Conservation (phyloP, 1,139 yeast species). For the Pichia kudriavzevii region DNA sequence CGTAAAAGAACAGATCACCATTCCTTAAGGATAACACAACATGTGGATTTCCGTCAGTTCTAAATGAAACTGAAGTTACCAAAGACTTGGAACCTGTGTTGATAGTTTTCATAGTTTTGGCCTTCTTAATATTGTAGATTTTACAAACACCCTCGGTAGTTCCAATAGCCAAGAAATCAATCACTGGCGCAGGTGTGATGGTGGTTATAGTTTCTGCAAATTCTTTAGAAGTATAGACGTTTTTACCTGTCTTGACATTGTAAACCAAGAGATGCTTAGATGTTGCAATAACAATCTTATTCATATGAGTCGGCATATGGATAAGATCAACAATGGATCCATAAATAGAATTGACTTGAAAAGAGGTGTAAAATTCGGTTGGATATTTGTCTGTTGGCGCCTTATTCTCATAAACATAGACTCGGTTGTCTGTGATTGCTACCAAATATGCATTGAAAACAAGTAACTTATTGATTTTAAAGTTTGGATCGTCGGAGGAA, state of each 20-base stretch:
- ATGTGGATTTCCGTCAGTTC: conserved; percentile 88
- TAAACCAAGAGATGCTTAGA: conserved; percentile 48
- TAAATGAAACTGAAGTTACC: conserved; percentile 70
- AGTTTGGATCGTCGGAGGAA: conserved; percentile 24
- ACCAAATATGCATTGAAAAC: conserved; percentile 78
- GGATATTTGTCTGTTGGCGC: conserved; percentile 37
- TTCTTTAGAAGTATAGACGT: conserved; percentile 52
- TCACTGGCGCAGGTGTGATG: conserved; percentile 76
- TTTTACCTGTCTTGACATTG: conserved; percentile 74
- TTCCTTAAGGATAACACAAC: conserved; percentile 69
- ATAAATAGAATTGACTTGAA: conserved; percentile 50
- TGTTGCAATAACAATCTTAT: conserved; percentile 78
- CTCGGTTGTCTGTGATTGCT: conserved; percentile 45
- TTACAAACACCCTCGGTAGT: conserved; percentile 59
- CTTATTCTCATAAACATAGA: conserved; percentile 59
- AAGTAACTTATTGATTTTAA: conserved; percentile 41
- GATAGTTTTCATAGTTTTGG: conserved; percentile 48
- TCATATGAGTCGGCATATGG: conserved; percentile 89
- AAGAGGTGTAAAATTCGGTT: conserved; percentile 58
- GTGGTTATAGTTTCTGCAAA: conserved; percentile 49
- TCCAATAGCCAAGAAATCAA: conserved; percentile 79
- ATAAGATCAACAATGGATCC: conserved; percentile 64
- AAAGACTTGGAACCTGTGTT: conserved; percentile 46
- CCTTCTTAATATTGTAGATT: conserved; percentile 65
- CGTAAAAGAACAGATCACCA: conserved; percentile 85